Base-by-base conservation (phyloP, 257 asterid species). In the Jacaranda copaia region DNA sequence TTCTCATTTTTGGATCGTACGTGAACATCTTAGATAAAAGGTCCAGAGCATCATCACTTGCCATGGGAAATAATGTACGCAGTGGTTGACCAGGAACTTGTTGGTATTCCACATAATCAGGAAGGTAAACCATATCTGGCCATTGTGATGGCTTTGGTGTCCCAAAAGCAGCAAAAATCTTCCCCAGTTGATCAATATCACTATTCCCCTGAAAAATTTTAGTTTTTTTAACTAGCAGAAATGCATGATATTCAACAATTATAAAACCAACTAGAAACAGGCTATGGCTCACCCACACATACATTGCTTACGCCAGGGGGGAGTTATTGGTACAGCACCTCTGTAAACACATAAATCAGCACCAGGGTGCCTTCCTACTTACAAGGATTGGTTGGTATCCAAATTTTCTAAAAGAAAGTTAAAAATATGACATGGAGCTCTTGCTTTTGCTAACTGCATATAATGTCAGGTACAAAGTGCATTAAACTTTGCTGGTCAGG, bases 151-250 rank as follows among this genome's bases (percentile, higher is more conserved):
- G 83, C 84, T 90, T 96, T 49, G 99, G 99, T 69, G 98, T 95
- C 79, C 99, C 99, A 84, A 95, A 95, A 68, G 93, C 91, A 15
- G 90, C 97, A 84, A 95, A 95, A 46, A 95, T 95, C 88, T 95
- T 95, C 65, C 99, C 99, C 56, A 95, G 88, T 87, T 95, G 99
- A 88, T 95, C 99, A 32, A 95, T 95, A 75, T 95, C 99, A 74
- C 96, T 95, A 77, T 84, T 90, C 67, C 99, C 99, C 99, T 95
- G 77, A 75, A 76, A 55, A 65, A 69, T 60, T 68, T 56, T 57
- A 69, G 62, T 64, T 72, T 76, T 70, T 48, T 73, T 81, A 62
- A 74, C 56, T 69, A 56, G 32, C 56, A 76, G 45, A 5, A 3
- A 65, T 15, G 51, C 20, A 74, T 58, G 14, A 63, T 39, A 38